These are phyloP conservation scores for Naganishia friedmannii DNA, from an alignment of 768 basidiomycete genomes.

Conservation along the genomic window DNA sequence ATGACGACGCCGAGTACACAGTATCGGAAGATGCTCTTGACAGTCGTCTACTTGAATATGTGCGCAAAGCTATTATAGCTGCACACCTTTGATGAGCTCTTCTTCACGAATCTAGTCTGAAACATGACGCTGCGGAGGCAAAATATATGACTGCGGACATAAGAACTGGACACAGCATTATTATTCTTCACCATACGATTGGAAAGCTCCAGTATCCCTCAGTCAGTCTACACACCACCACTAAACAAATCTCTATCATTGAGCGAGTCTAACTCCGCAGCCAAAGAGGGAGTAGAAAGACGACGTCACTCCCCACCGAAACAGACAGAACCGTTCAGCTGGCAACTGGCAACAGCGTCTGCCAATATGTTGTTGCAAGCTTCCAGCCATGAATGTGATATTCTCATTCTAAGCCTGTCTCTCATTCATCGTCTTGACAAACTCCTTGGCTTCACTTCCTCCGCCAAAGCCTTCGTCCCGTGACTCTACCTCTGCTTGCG, in stretches of 20 bases:
- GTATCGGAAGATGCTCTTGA: not conserved
- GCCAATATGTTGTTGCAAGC: not conserved
- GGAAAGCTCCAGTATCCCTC: no score
- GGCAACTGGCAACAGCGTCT: not conserved
- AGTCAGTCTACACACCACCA: no score
- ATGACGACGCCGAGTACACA: not conserved
- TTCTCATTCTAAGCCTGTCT: constrained; percentile 1
- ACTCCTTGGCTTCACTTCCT: constrained; percentile 41
- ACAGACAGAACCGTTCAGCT: no score
- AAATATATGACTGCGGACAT: not conserved
- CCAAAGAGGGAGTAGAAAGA: no score
- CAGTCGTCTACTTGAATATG: not conserved
- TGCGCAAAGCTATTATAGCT: no score
- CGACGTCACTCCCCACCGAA: no score
- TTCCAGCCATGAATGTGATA: not conserved
- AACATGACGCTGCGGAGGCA: not conserved
- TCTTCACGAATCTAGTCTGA: not conserved
- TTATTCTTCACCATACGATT: no score
- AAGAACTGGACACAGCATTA: no score
- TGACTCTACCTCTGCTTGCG: constrained; percentile 39
- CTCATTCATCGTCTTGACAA: constrained; percentile 38
- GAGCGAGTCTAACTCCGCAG: no score
- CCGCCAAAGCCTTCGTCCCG: constrained; percentile 41
- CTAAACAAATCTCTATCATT: no score
- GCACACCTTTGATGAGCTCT: not conserved